phyloP scores from a whole-genome alignment of 2,329 filamentous ascomycete genomes.

The Botrytis deweyae region DNA sequence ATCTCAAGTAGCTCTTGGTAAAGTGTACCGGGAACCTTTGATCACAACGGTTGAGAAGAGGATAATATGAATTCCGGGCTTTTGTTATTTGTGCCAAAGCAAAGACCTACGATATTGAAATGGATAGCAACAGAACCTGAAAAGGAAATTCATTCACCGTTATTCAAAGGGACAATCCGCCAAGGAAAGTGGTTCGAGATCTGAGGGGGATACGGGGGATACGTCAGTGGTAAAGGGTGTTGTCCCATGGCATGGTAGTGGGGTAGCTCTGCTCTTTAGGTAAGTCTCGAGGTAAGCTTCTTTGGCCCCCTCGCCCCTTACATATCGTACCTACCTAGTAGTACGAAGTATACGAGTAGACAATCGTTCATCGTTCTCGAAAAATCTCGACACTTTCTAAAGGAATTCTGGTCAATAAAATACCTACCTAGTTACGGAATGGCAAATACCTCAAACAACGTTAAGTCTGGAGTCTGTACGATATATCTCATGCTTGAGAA shows the following conservation, averaged over 20 bases:
- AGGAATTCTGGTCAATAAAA: not conserved
- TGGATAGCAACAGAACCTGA: not conserved
- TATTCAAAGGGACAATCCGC: not conserved
- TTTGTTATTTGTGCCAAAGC: not conserved
- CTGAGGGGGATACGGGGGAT: not conserved
- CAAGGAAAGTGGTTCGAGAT: constrained; percentile 17
- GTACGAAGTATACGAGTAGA: not conserved
- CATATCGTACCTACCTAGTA: not conserved
- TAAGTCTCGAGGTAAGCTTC: not conserved
- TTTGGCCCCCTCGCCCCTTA: not conserved
- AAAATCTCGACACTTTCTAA: not conserved
- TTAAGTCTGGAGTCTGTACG: not conserved
- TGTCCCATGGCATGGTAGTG: not conserved
- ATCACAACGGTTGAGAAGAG: not conserved
- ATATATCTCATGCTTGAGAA: not conserved
- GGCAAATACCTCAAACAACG: not conserved
- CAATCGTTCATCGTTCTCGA: not conserved
- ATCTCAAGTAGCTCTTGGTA: not conserved
- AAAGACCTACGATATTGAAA: not conserved
- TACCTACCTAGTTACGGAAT: not conserved
- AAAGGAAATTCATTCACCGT: not conserved
- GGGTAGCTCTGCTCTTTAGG: not conserved
- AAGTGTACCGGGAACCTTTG: not conserved
- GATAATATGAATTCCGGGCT: not conserved
- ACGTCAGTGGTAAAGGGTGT: constrained; percentile 6